Conservation (phyloP, 169 alveolate species). For the Cryptosporidium sp. region DNA sequence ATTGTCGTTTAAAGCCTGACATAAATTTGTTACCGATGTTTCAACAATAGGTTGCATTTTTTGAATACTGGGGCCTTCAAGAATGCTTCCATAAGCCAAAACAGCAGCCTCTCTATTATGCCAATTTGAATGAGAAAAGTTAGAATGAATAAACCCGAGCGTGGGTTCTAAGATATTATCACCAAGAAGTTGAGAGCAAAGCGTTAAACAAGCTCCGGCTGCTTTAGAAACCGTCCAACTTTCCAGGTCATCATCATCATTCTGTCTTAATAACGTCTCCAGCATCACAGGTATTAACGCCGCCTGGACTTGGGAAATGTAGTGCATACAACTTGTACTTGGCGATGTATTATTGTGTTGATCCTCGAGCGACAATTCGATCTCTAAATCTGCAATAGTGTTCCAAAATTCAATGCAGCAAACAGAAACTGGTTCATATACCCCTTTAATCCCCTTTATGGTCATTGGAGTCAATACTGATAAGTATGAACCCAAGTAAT, state of each 20-base stretch:
- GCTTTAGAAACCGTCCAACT: conserved; percentile 94
- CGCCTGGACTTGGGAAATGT: conserved; percentile 86
- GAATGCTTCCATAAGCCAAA: conserved; percentile 90
- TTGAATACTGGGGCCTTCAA: conserved; percentile 93
- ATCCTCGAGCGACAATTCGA: conserved; percentile 76
- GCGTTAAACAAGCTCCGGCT: conserved; percentile 90
- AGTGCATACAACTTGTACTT: conserved; percentile 78
- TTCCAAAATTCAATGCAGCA: conserved; percentile 91
- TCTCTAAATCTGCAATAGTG: conserved; percentile 89
- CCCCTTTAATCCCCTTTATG: conserved; percentile 86
- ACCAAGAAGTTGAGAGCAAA: conserved; percentile 90
- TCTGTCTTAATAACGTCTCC: conserved; percentile 87
- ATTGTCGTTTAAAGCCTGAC: conserved; percentile 88
- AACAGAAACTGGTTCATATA: conserved; percentile 86
- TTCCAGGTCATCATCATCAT: conserved; percentile 88
- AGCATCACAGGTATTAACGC: conserved; percentile 86
- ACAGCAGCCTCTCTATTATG: conserved; percentile 93
- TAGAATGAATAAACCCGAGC: conserved; percentile 87
- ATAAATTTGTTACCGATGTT: conserved; percentile 87
- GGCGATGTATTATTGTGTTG: conserved; percentile 62
- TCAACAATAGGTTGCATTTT: conserved; percentile 87
- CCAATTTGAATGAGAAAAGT: conserved; percentile 90
- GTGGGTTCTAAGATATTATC: conserved; percentile 90
- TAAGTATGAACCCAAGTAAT: conserved; percentile 84
- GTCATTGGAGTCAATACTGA: conserved; percentile 85